These are phyloP conservation scores for Achaetomiella virescens DNA, from an alignment of 495 filamentous ascomycete genomes.

Conservation along the genomic window DNA sequence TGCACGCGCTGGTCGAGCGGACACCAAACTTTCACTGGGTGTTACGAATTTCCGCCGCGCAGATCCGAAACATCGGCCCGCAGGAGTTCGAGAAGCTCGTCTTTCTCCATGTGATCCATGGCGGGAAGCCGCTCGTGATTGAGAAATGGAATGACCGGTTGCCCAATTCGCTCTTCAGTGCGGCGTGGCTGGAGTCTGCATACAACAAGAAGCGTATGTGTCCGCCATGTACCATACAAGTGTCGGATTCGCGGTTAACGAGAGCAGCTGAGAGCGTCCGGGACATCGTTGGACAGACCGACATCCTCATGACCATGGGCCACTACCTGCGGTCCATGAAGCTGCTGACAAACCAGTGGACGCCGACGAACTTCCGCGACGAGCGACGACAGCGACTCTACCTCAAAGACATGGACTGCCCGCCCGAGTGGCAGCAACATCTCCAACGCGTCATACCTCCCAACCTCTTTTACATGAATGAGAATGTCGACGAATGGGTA, in stretches of 20 bases:
- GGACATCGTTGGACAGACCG: conserved; percentile 60
- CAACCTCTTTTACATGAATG: conserved; percentile 78
- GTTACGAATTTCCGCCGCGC: conserved; percentile 63
- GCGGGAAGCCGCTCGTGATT: conserved; percentile 79
- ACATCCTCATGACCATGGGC: conserved; percentile 72
- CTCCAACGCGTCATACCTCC: conserved; percentile 71
- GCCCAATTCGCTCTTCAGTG: conserved; percentile 63
- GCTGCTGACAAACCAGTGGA: conserved; percentile 70
- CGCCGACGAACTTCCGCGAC: conserved; percentile 57
- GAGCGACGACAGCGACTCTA: conserved; percentile 77
- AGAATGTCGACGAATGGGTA: conserved; percentile 48
- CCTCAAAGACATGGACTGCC: conserved; percentile 93
- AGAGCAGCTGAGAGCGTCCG: conserved; percentile 57
- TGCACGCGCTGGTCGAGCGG: conserved; percentile 63
- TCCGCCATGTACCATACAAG: too few species aligned
- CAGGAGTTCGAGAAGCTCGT: conserved; percentile 77
- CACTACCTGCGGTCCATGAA: conserved; percentile 85
- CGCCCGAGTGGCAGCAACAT: conserved; percentile 71
- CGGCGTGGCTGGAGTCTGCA: conserved; percentile 67
- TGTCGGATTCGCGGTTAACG: neutral
- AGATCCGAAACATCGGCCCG: conserved; percentile 63
- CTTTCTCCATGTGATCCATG: conserved; percentile 68
- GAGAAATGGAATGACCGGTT: conserved; percentile 74
- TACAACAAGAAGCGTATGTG: conserved; percentile 66
- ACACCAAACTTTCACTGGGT: conserved; percentile 82